These are phyloP conservation scores for Pulveroboletus sp. DNA, from an alignment of 768 basidiomycete species.

Conservation along the genomic window DNA sequence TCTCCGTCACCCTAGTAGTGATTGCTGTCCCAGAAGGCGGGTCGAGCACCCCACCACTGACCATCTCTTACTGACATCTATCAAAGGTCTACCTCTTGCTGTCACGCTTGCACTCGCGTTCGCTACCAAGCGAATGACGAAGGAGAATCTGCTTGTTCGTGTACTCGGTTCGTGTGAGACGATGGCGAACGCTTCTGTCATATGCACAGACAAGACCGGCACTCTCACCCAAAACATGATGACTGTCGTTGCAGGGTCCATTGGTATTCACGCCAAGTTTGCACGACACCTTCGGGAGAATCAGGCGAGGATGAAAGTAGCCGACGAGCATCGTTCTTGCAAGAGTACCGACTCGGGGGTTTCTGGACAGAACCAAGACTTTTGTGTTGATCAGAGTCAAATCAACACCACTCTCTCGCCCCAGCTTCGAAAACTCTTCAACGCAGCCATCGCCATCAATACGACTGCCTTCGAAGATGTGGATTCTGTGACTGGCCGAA, in stretches of 20 bases:
- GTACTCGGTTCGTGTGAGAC: conserved; percentile 97
- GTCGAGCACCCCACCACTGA: conserved; percentile 2
- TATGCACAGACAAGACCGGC: conserved; percentile 95
- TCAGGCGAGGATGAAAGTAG: conserved; percentile 63
- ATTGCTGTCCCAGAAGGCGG: conserved; percentile 82
- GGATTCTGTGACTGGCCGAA: conserved; percentile 54
- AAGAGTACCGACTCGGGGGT: conserved; percentile 28
- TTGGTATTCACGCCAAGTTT: conserved; percentile 94
- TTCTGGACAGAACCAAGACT: conserved; percentile 57
- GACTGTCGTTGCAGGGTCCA: conserved; percentile 93
- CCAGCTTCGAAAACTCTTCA: conserved; percentile 62
- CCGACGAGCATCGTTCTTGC: conserved; percentile 40
- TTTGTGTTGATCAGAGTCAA: conserved; percentile 76
- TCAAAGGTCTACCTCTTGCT: conserved; percentile 81
- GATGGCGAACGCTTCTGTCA: conserved; percentile 96
- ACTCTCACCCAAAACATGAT: conserved; percentile 94
- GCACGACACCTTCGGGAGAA: conserved; percentile 75
- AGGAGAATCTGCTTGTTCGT: conserved; percentile 90
- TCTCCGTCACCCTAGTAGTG: conserved; percentile 87
- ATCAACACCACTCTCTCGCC: conserved; percentile 62
- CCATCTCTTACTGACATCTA: not conserved
- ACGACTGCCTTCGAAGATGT: conserved; percentile 91
- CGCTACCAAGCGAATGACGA: conserved; percentile 97
- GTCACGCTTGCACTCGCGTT: conserved; percentile 96
- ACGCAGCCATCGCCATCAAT: conserved; percentile 84